Percentiles rank a stretch among this genome's conserved stretches.
phyloP scores from a whole-genome alignment of 257 asterid species.

The Solanum sparsipilum region DNA sequence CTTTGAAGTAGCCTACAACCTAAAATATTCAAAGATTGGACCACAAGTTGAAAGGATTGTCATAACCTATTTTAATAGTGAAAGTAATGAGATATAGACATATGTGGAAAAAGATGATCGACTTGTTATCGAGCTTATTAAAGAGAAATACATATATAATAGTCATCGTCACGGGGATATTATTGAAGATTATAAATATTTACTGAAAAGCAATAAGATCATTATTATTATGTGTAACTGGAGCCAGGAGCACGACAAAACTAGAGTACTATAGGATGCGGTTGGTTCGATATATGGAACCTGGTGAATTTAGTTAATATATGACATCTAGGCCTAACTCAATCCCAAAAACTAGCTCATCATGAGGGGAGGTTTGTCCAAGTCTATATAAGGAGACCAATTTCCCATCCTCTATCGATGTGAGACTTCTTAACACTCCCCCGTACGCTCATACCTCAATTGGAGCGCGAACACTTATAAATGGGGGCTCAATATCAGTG shows the following conservation, averaged over 20 bases:
- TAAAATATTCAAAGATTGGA: neutral
- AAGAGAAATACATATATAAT: neutral
- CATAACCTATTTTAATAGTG: neutral
- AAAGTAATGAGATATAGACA: neutral
- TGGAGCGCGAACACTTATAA: neutral
- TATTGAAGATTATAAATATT: neutral
- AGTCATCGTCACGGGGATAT: neutral
- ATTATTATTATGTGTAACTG: neutral
- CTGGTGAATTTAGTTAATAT: neutral
- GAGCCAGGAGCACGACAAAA: neutral
- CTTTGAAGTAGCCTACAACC: neutral
- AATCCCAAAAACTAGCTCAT: no score
- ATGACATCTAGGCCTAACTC: neutral
- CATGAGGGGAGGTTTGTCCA: neutral
- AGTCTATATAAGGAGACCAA: neutral
- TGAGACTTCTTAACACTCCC: neutral
- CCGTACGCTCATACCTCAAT: neutral
- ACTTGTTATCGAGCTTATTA: neutral
- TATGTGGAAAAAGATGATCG: neutral
- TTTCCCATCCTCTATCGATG: neutral
- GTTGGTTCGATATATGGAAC: neutral
- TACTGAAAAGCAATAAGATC: no score
- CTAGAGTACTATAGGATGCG: neutral
- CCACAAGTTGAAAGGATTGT: neutral
- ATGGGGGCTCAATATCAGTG: neutral